Conservation (phyloP, 495 filamentous ascomycete species). For the Aspergillus sparsus region DNA sequence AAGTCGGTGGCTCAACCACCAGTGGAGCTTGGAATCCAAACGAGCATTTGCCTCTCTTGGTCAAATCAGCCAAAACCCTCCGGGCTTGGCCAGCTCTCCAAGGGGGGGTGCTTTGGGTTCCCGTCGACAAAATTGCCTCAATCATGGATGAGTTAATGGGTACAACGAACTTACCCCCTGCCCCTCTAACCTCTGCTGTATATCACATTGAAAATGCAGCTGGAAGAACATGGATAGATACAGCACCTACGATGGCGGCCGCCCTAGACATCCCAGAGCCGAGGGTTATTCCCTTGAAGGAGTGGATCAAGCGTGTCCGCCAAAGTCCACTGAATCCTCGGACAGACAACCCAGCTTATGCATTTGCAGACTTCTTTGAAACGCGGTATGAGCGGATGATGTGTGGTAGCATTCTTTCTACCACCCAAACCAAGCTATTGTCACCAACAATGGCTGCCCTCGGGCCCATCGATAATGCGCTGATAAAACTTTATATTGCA, state of each 20-base stretch:
- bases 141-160: neutral
- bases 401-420: neutral
- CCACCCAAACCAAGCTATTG: neutral
- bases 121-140: neutral
- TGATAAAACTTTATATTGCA: neutral
- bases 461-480: neutral
- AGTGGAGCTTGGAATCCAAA: constrained; percentile 56
- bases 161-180: no score
- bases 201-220: neutral
- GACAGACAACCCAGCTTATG: neutral
- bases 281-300: constrained; percentile 43
- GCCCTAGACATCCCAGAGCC: constrained; percentile 27
- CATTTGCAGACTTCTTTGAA: neutral
- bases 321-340: neutral
- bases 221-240: neutral
- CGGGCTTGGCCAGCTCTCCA: constrained; percentile 34
- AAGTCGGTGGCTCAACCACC: constrained; percentile 49
- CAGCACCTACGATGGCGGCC: neutral
- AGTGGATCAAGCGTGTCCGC: constrained; percentile 45
- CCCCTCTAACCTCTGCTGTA: neutral
- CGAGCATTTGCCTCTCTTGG: constrained; percentile 44
- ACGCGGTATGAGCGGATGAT: neutral
- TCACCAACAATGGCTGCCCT: neutral
- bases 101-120: neutral
- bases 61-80: constrained; percentile 46